Conservation (phyloP, 306 rosid genomes). For the Cicer bijugum region DNA sequence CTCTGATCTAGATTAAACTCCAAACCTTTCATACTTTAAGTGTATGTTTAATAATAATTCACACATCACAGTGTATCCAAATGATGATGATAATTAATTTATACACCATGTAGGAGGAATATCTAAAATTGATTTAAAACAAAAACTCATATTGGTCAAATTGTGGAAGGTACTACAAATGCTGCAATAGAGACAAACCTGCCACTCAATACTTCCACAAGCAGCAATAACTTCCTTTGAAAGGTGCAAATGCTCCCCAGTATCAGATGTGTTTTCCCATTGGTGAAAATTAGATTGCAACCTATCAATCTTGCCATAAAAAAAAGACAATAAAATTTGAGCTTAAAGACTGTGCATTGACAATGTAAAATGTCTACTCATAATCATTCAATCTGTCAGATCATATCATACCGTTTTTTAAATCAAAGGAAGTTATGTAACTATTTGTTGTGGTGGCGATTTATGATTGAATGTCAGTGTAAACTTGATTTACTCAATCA, state of each 20-base stretch:
- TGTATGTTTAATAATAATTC: neutral
- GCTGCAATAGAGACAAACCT: conserved; percentile 58
- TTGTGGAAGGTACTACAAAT: conserved; percentile 8
- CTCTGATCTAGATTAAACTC: conserved; percentile 9
- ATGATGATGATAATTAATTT: neutral
- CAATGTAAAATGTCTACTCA: too few relatives aligned
- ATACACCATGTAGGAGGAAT: conserved; percentile 9
- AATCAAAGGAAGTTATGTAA: too few relatives aligned
- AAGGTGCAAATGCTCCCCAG: conserved; percentile 63
- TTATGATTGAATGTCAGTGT: too few relatives aligned
- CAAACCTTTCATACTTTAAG: neutral
- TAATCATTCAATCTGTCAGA: too few relatives aligned
- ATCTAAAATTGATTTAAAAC: neutral
- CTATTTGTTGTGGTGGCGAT: too few relatives aligned
- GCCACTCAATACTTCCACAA: conserved; percentile 93
- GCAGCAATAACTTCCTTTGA: conserved; percentile 70
- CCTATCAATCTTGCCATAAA: conserved; percentile 70
- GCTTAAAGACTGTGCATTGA: too few relatives aligned
- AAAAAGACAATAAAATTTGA: neutral
- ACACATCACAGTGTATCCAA: conserved; percentile 23
- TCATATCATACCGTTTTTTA: too few relatives aligned
- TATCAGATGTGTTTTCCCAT: conserved; percentile 67
- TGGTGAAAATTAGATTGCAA: conserved; percentile 79
- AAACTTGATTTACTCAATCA: too few relatives aligned
- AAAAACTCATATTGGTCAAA: neutral